Base-by-base conservation (phyloP, 805 yeast species). In the Starmerella floricola region DNA sequence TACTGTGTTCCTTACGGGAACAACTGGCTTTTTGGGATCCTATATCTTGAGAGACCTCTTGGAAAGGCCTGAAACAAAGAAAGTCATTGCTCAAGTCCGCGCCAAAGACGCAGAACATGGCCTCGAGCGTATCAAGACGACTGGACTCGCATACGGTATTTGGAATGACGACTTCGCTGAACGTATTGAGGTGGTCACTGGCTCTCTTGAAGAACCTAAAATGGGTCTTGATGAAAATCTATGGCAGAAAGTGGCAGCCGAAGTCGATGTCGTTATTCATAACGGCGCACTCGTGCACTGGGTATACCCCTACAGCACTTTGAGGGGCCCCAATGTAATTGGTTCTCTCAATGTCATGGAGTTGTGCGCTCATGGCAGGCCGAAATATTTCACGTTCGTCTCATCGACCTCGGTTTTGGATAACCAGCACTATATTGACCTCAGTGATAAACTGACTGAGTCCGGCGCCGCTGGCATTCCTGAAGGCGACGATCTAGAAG, bases 251-350 rank as follows among this genome's bases (percentile, higher is more conserved):
- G 69, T 91, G 45, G 64, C 75, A 8, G 61, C 72, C 13, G 63
- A 66, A 1, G 67, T 88, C 44, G 98, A 93, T 61, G 78, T 79
- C 3, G 77, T 91, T 40, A 74, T 91, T 48, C 99, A 91, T 62
- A 91, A 91, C 54, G 98, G 97, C 67, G 99, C 99, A 15, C 69
- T 87, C 48, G 99, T 91, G 30, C 98, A 91, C 62, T 91, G 99
- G 99, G 95, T 87, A 2, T 91, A 82, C 61, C 97, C 98, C 21
- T 91, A 91, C 63, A 65, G 79, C 36, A 83, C 82, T 51, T 68
- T 91, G 55, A 75, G 97, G 54, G 95, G 84, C 51, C 91, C 97
- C 27, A 91, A 91, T 57, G 98, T 93, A 26, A 65, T 87, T 45
- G 77, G 94, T 34, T 81, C 97, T 0, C 63, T 88, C 45, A 82